Evolutionary conservation across 441 rosid species (phyloP), one percentile per base, ranked within the genome.

Genomic region (Erodium texanum): DNA sequence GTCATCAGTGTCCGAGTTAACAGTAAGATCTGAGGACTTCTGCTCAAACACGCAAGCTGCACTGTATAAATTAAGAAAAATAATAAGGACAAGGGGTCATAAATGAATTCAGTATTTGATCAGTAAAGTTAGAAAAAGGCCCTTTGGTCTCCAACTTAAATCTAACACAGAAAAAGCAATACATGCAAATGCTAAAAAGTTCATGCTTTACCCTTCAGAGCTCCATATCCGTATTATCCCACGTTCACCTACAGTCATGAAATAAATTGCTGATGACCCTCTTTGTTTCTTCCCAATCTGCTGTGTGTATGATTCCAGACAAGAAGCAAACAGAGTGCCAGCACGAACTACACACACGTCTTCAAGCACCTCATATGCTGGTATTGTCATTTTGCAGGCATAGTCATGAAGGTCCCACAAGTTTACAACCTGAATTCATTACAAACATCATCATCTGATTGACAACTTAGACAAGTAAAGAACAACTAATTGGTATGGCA

Each of bases 341-440:
- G 88, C 68, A 66, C 62, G 68, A 54, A 87, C 77, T 66, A 84
- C 59, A 70, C 87, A 80, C 69, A 89, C 80, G 71, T 87, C 86
- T 84, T 94, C 99, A 75, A 89, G 82, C 66, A 84, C 86, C 86
- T 94, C 96, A 77, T 79, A 89, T 0, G 90, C 82, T 68, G 96
- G 96, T 66, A 94, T 76, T 20, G 96, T 91, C 77, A 75, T 82
- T 82, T 82, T 88, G 81, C 85, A 94, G 61, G 71, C 73, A 85
- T 85, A 87, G 78, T 81, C 84, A 82, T 58, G 86, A 72, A 94
- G 96, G 85, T 89, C 93, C 99, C 97, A 91, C 82, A 89, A 56
- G 80, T 88, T 88, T 69, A 91, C 97, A 77, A 94, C 99, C 99
- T 91, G 80, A 58, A 71, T 80, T 64, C 72, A 73, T 48, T 24